Evolutionary conservation across 352 stramenopile species (phyloP).

Genomic region (Bremia lactucae): DNA sequence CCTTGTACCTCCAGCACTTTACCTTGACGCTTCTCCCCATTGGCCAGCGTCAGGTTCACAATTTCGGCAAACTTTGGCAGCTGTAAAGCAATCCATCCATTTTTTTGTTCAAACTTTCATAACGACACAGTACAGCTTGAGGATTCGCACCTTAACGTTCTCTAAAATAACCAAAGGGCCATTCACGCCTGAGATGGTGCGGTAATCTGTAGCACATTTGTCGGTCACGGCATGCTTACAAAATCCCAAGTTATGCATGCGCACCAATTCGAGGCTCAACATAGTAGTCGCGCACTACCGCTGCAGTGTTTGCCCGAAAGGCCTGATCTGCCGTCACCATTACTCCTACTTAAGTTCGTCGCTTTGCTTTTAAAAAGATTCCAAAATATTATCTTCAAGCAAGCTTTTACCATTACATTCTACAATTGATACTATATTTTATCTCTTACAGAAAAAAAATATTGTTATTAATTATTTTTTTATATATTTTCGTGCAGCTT

Average conservation of each 20-base stretch:
- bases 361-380: slow-evolving; percentile 13
- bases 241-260: not conserved
- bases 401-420: too few relatives aligned
- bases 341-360: slow-evolving; percentile 12
- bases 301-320: slow-evolving; percentile 66
- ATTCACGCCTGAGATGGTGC: slow-evolving; percentile 98
- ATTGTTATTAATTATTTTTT: too few relatives aligned
- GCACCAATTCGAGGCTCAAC: slow-evolving; percentile 75
- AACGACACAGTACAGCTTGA: not conserved
- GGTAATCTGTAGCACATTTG: slow-evolving; percentile 77
- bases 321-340: slow-evolving; percentile 61
- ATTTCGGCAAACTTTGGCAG: slow-evolving; percentile 98
- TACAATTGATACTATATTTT: too few relatives aligned
- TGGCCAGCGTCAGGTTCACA: slow-evolving; percentile 95
- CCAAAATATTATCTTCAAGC: slow-evolving; percentile 13
- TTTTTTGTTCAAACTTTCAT: not conserved
- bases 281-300: slow-evolving; percentile 81
- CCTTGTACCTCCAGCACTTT: slow-evolving; percentile 96
- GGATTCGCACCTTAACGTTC: slow-evolving; percentile 93
- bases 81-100: slow-evolving; percentile 19
- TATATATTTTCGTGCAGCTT: too few relatives aligned
- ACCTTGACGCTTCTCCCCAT: slow-evolving; percentile 89
- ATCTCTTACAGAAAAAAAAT: too few relatives aligned
- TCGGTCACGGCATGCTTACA: not conserved
- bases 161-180: slow-evolving; percentile 98